These are phyloP conservation scores for Rhododendron simsii DNA, from an alignment of 148 eudicot genomes.

Conservation along the genomic window DNA sequence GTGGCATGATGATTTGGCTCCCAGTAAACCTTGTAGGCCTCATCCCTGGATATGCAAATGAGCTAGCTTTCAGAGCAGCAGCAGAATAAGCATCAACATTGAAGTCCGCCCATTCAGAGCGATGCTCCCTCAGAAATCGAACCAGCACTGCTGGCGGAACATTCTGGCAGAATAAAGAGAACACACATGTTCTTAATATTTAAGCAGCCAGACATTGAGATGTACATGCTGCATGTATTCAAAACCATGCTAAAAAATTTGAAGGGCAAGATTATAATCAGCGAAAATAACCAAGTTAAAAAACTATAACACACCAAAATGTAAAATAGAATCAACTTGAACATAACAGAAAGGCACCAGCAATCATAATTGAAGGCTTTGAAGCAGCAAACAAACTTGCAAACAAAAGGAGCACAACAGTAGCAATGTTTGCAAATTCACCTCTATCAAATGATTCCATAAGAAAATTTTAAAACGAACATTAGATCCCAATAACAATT, in stretches of 20 bases:
- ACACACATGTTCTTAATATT: neutral
- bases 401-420: neutral
- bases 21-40: slow-evolving; percentile 77
- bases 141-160: slow-evolving; percentile 90
- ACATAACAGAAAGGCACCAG: neutral
- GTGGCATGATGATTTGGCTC: slow-evolving; percentile 86
- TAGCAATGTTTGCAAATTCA: neutral
- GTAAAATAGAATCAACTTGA: neutral
- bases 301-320: too few species aligned
- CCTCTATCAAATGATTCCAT: neutral
- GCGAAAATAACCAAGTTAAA: neutral
- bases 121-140: slow-evolving; percentile 88
- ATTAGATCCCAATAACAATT: neutral
- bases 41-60: slow-evolving; percentile 71
- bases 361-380: neutral
- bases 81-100: slow-evolving; percentile 86
- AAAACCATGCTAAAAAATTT: neutral
- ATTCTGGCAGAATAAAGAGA: slow-evolving; percentile 44
- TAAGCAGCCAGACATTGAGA: slow-evolving; percentile 3
- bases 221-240: neutral
- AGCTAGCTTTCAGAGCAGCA: slow-evolving; percentile 58
- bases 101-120: slow-evolving; percentile 98
- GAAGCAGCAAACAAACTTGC: neutral
- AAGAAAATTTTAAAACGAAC: neutral
- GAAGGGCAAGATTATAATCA: neutral